These are phyloP conservation scores for Phaffia australis DNA, from an alignment of 768 basidiomycete species.

Conservation along the genomic window DNA sequence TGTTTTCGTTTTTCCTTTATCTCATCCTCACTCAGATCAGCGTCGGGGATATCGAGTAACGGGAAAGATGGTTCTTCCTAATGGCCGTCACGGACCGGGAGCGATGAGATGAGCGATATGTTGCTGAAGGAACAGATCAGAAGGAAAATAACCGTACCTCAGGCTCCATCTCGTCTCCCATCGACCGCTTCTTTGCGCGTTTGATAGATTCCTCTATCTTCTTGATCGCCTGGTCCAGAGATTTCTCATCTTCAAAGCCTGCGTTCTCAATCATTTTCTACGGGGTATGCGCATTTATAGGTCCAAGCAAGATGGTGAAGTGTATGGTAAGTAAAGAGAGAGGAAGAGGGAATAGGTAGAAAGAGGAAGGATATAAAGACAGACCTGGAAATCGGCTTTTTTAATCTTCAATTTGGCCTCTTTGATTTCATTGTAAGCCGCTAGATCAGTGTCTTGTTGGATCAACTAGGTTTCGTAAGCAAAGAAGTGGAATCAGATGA, in stretches of 20 bases:
- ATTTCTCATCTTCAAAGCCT: conserved; percentile 48
- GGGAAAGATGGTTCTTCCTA: conserved; percentile 77
- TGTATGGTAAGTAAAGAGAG: not conserved
- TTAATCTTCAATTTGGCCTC: conserved; percentile 38
- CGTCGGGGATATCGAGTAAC: conserved; percentile 81
- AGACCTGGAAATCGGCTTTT: conserved; percentile 58
- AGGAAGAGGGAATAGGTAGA: not conserved
- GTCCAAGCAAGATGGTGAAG: not conserved
- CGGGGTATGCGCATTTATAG: not conserved
- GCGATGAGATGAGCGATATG: not conserved
- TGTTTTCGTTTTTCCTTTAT: conserved; percentile 92
- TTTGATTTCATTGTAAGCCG: conserved; percentile 4
- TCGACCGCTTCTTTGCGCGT: conserved; percentile 69
- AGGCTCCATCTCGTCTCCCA: conserved; percentile 56
- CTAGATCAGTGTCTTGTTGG: conserved; percentile 18
- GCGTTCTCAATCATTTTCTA: conserved; percentile 44
- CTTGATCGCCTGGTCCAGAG: conserved; percentile 70
- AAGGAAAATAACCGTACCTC: conserved; percentile 19
- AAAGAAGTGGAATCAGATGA: too few species aligned
- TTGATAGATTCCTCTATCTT: conserved; percentile 70
- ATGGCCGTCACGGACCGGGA: not conserved
- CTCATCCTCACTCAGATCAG: conserved; percentile 74
- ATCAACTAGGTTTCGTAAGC: conserved; percentile 10
- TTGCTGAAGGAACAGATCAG: not conserved
- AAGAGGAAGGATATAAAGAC: conserved; percentile 30